phyloP scores from a whole-genome alignment of 75 land plant genomes.

The Ceratopteris richardii region DNA sequence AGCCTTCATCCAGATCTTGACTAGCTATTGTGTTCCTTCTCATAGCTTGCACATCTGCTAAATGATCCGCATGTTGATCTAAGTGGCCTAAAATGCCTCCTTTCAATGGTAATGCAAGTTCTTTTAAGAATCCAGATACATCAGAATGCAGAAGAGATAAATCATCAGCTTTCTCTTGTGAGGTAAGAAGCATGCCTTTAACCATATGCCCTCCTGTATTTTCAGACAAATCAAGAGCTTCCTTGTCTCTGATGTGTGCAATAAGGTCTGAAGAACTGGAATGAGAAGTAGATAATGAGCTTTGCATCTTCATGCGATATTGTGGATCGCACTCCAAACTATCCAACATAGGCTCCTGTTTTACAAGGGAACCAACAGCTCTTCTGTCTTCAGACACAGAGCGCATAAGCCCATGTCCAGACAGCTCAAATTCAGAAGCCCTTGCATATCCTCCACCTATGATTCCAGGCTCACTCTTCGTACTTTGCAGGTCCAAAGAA shows the following conservation, averaged over 20 bases:
- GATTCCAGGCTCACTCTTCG: neutral
- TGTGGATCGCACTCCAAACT: neutral
- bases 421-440: neutral
- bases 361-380: neutral
- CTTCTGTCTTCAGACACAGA: constrained; percentile 3
- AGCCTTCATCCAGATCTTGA: constrained; percentile 12
- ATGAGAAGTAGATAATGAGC: constrained; percentile 8
- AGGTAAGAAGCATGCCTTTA: neutral
- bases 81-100: neutral
- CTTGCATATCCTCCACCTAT: constrained; percentile 1
- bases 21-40: neutral
- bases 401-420: neutral
- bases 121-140: neutral
- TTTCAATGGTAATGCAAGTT: neutral
- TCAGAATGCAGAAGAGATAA: neutral
- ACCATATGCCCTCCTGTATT: neutral
- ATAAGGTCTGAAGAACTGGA: neutral
- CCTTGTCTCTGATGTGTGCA: constrained; percentile 1
- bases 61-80: neutral
- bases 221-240: neutral
- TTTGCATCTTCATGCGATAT: neutral
- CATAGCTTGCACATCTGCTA: neutral
- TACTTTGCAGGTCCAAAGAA: neutral
- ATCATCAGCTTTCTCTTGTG: neutral
- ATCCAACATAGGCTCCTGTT: constrained; percentile 6